Conservation (phyloP, 345 rosid species). For the Sonneratia caseolaris region DNA sequence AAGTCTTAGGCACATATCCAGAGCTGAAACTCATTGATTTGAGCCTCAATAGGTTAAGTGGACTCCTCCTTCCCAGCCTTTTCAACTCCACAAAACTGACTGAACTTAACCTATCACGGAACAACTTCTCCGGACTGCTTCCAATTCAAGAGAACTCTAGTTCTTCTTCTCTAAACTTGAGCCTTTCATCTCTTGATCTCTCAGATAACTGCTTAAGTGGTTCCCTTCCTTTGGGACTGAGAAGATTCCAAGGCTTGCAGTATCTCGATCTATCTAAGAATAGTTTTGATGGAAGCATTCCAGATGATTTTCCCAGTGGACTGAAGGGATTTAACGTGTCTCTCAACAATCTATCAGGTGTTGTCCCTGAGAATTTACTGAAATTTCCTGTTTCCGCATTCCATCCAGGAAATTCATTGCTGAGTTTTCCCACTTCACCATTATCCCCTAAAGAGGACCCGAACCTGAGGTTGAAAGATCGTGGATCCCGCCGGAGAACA, state of each 20-base stretch:
- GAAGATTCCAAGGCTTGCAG: slow-evolving; percentile 35
- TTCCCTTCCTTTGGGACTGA: slow-evolving; percentile 32
- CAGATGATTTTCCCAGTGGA: slow-evolving; percentile 47
- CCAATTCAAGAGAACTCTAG: slow-evolving; percentile 36
- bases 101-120: slow-evolving; percentile 56
- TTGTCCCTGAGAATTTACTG: slow-evolving; percentile 49
- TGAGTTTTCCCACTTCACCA: slow-evolving; percentile 32
- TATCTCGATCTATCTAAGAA: slow-evolving; percentile 60
- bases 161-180: slow-evolving; percentile 28
- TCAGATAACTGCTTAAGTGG: slow-evolving; percentile 66
- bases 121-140: slow-evolving; percentile 61
- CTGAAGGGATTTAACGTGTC: slow-evolving; percentile 55
- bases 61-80: slow-evolving; percentile 45
- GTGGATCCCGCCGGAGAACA: slow-evolving; percentile 29
- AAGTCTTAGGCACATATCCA: slow-evolving; percentile 48
- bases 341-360: slow-evolving; percentile 71
- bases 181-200: slow-evolving; percentile 53
- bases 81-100: slow-evolving; percentile 50
- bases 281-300: slow-evolving; percentile 59
- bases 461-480: slow-evolving; percentile 18
- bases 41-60: slow-evolving; percentile 53
- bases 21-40: slow-evolving; percentile 60
- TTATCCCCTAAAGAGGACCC: slow-evolving; percentile 31
- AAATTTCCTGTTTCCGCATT: slow-evolving; percentile 72
- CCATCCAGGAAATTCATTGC: slow-evolving; percentile 72